Base-by-base conservation (phyloP, 352 stramenopile genomes). In the Aphanomyces astaci region DNA sequence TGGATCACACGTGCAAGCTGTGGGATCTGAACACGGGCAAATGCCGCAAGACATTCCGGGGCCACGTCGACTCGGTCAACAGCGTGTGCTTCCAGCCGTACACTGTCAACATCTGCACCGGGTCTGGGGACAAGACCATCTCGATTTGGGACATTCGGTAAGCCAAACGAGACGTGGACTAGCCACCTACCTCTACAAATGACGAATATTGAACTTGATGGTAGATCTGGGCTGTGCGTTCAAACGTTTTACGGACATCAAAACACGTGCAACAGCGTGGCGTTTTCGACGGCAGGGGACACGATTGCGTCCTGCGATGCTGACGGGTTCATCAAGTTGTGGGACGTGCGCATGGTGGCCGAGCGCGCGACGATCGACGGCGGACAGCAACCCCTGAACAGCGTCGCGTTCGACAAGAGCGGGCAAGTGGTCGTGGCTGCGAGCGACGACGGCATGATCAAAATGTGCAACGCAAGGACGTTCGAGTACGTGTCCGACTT, bases 171-270 rank as follows among this genome's bases (percentile, higher is more conserved):
- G n/a, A n/a, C n/a, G n/a, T n/a, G n/a, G n/a, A n/a, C n/a, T n/a
- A n/a, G n/a, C n/a, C n/a, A n/a, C n/a, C n/a, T n/a, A n/a, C n/a
- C n/a, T n/a, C n/a, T n/a, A n/a, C n/a, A n/a, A n/a, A n/a, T n/a
- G n/a, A n/a, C n/a, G n/a, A n/a, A n/a, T n/a, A n/a, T n/a, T n/a
- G n/a, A n/a, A n/a, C n/a, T 3, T 64, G 39, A 33, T 45, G 43
- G 5, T 59, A 65, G 48, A 33, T 92, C 87, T 4, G 87, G 85
- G 2, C 81, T 96, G 2, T 97, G 88, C 48, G 88, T 95, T 32
- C 85, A 98, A 80, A 98, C 92, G 31, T 98, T 98, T 51, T 98
- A 97, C 71, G 94, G 94, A 13, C 94, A 98, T 75, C 89, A 94
- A 56, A 98, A 98, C 66, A 89, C 93, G 25, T 92, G 84, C 71